A percentile compares a stretch with the other conserved stretches of the same genome.
These are phyloP conservation scores for Alternaria burnsii DNA, from an alignment of 2,329 filamentous ascomycete species.

Conservation along the genomic window DNA sequence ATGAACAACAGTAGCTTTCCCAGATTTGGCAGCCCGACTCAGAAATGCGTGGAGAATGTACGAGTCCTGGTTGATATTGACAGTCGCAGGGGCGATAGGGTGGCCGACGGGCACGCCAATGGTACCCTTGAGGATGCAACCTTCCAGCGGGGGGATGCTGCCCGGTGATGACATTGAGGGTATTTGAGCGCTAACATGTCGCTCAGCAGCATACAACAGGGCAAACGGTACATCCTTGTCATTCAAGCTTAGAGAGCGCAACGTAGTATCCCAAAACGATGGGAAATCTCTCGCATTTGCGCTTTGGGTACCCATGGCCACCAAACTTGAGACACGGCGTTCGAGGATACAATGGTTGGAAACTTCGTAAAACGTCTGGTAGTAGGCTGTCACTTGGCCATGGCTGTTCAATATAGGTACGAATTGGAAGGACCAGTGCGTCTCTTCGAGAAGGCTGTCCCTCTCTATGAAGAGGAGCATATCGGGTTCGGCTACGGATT, in stretches of 20 bases:
- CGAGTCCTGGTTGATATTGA: constrained; percentile 35
- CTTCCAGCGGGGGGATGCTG: constrained; percentile 17
- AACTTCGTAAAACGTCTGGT: constrained; percentile 80
- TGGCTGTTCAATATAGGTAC: constrained; percentile 75
- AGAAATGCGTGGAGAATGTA: constrained; percentile 38
- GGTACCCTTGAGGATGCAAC: constrained; percentile 36
- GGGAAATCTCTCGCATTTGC: constrained; percentile 72
- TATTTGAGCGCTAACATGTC: constrained; percentile 20
- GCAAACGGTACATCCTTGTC: constrained; percentile 57
- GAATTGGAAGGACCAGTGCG: constrained; percentile 81
- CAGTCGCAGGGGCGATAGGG: constrained; percentile 33
- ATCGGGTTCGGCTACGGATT: constrained; percentile 62
- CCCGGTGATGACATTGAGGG: constrained; percentile 28
- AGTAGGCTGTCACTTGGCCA: constrained; percentile 74
- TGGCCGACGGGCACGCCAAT: constrained; percentile 36
- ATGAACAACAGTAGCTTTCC: constrained; percentile 41
- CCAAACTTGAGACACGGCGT: constrained; percentile 56
- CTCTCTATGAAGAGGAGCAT: constrained; percentile 75
- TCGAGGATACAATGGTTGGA: constrained; percentile 60
- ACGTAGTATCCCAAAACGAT: constrained; percentile 74
- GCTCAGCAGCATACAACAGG: constrained; percentile 35
- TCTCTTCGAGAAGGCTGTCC: constrained; percentile 74
- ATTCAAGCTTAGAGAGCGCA: constrained; percentile 73
- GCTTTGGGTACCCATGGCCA: constrained; percentile 75
- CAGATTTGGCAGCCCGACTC: constrained; percentile 32